Percentiles rank a stretch among this genome's conserved stretches.
These are phyloP conservation scores for Torulaspora gathmanii DNA, from an alignment of 805 yeast species.

Conservation along the genomic window DNA sequence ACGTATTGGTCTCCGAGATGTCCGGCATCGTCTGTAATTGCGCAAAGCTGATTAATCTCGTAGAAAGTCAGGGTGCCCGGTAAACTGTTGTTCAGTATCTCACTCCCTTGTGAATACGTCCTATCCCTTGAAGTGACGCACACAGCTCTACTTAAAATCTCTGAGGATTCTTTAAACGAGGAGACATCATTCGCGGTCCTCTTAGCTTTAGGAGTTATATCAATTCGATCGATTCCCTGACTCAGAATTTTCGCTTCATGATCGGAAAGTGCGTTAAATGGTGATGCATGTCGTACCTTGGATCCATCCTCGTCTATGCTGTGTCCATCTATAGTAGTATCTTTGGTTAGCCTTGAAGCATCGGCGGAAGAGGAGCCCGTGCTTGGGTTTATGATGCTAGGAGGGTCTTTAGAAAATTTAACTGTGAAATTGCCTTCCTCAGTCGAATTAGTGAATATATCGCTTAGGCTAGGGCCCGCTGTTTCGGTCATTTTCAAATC, in stretches of 20 bases:
- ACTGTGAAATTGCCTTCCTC: conserved; percentile 23
- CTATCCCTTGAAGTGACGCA: not conserved
- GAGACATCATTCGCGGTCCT: not conserved
- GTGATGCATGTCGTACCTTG: conserved; percentile 12
- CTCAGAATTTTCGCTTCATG: conserved; percentile 16
- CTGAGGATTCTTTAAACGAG: conserved; percentile 4
- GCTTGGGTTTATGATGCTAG: conserved; percentile 23
- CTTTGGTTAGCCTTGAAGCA: not conserved
- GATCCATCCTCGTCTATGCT: conserved; percentile 6
- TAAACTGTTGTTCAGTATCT: conserved; percentile 6
- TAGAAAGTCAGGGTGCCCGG: conserved; percentile 14
- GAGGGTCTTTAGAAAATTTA: conserved; percentile 27
- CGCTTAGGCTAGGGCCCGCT: conserved; percentile 24
- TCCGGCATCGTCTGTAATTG: conserved; percentile 3
- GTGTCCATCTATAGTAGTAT: conserved; percentile 1
- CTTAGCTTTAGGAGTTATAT: conserved; percentile 7
- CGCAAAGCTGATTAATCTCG: conserved; percentile 12
- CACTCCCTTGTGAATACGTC: not conserved
- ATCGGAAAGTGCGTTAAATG: conserved; percentile 14
- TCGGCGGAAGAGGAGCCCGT: conserved; percentile 10
- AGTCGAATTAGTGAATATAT: conserved; percentile 22
- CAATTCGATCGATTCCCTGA: conserved; percentile 18
- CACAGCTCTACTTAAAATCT: conserved; percentile 9
- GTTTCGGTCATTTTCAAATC: conserved; percentile 11
- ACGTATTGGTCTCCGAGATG: conserved; percentile 11